A percentile compares a stretch with the other conserved stretches of the same genome.
These are phyloP conservation scores for Neophaeococcomyces aloes DNA, from an alignment of 2,329 filamentous ascomycete species.

Conservation along the genomic window DNA sequence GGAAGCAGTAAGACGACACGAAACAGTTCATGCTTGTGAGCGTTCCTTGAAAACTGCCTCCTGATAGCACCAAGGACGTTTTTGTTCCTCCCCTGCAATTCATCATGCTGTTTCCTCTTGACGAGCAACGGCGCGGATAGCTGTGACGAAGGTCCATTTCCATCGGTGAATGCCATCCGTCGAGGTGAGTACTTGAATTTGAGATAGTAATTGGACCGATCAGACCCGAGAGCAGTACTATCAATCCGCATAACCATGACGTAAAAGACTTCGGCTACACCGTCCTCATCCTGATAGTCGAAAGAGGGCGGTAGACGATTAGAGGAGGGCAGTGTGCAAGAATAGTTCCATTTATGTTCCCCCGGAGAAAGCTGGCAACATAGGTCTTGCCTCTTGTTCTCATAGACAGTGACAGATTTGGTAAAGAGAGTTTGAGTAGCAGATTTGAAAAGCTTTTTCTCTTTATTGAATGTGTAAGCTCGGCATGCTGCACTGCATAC, in stretches of 20 bases:
- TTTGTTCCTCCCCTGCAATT: neutral
- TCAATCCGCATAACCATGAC: conserved; percentile 6
- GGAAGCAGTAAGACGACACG: conserved; percentile 3
- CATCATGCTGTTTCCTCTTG: neutral
- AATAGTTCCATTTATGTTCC: conserved; percentile 6
- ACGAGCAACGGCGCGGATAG: neutral
- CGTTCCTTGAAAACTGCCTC: neutral
- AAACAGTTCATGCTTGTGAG: conserved; percentile 1
- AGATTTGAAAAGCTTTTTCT: neutral
- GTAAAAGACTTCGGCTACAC: conserved; percentile 3
- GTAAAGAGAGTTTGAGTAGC: conserved; percentile 3
- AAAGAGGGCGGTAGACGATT: conserved; percentile 7
- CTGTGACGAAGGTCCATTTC: neutral
- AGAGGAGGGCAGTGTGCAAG: neutral
- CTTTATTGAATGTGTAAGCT: neutral
- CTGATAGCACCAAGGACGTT: neutral
- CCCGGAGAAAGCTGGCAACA: neutral
- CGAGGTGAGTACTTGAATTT: conserved; percentile 6
- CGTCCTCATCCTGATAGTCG: conserved; percentile 5
- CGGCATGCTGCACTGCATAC: neutral
- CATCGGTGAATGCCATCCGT: neutral
- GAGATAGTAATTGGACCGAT: neutral
- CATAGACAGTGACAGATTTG: conserved; percentile 5
- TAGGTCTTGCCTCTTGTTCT: neutral
- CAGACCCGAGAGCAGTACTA: neutral